Percentiles rank a stretch among this genome's conserved stretches.
Conservation (phyloP, 345 rosid species). For the Lepidium didymum region DNA sequence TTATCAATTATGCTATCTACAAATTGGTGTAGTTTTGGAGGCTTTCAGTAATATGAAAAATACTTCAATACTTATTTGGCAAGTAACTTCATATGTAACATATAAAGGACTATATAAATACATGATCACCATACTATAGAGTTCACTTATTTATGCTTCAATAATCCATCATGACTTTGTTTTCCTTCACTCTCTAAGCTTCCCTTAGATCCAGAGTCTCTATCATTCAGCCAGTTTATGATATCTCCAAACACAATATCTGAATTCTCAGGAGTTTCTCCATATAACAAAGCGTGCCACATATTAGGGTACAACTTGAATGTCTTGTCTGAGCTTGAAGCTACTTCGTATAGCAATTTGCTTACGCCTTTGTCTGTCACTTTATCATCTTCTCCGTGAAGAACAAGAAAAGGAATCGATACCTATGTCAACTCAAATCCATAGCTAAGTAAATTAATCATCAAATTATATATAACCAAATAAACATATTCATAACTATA, state of each 20-base stretch:
- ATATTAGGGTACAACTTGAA: constrained; percentile 62
- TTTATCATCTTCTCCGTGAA: constrained; percentile 73
- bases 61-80: background rate
- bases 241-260: constrained; percentile 58
- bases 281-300: constrained; percentile 89
- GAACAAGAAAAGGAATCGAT: constrained; percentile 58
- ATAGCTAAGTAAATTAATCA: background rate
- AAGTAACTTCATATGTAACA: background rate
- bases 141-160: constrained; percentile 4
- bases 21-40: background rate
- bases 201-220: constrained; percentile 7
- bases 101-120: background rate
- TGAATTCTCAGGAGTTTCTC: constrained; percentile 49
- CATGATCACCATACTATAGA: background rate
- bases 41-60: background rate
- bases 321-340: constrained; percentile 68
- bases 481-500: background rate
- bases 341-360: constrained; percentile 37
- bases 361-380: constrained; percentile 59
- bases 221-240: constrained; percentile 47
- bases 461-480: background rate
- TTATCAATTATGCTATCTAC: background rate
- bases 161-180: constrained; percentile 6
- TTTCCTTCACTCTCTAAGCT: constrained; percentile 25
- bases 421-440: constrained; percentile 31